phyloP scores from a whole-genome alignment of 2,329 filamentous ascomycete genomes.

The Alternaria gaisen region DNA sequence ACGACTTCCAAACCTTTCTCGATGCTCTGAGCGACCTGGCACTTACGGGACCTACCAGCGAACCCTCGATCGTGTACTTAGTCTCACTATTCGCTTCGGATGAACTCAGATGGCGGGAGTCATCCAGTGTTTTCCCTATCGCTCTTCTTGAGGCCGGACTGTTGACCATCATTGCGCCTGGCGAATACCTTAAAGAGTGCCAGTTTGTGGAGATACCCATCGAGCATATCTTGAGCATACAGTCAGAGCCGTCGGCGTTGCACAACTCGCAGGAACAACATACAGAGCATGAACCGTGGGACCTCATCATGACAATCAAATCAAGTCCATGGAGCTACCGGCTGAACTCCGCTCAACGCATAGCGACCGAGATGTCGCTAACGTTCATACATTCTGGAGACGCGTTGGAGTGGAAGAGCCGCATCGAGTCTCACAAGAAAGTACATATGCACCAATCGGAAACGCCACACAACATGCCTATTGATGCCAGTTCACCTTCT shows the following conservation, averaged over 20 bases:
- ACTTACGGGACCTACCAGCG: constrained; percentile 16
- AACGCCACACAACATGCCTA: constrained; percentile 5
- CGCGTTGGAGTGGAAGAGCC: constrained; percentile 31
- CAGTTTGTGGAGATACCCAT: constrained; percentile 43
- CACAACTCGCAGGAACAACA: constrained; percentile 33
- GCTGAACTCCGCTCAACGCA: constrained; percentile 30
- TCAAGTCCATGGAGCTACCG: constrained; percentile 30
- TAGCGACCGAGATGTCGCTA: constrained; percentile 31
- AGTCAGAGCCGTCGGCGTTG: constrained; percentile 21
- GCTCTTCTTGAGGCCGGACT: constrained; percentile 28
- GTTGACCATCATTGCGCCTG: constrained; percentile 35
- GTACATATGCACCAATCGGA: not conserved
- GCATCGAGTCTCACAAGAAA: constrained; percentile 24
- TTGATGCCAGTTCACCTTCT: constrained; percentile 7
- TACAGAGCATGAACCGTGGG: constrained; percentile 30
- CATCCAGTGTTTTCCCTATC: constrained; percentile 19
- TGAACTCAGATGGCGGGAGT: constrained; percentile 31
- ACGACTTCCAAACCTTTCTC: constrained; percentile 39
- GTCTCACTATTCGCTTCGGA: constrained; percentile 32
- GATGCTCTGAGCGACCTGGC: constrained; percentile 32
- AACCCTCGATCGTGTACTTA: constrained; percentile 32
- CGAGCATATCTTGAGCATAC: constrained; percentile 24
- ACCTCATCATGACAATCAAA: constrained; percentile 28
- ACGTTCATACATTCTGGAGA: constrained; percentile 28
- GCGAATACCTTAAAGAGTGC: constrained; percentile 22